Evolutionary conservation across 139 green algal species (phyloP).

Genomic region (Coelastrella sp.): DNA sequence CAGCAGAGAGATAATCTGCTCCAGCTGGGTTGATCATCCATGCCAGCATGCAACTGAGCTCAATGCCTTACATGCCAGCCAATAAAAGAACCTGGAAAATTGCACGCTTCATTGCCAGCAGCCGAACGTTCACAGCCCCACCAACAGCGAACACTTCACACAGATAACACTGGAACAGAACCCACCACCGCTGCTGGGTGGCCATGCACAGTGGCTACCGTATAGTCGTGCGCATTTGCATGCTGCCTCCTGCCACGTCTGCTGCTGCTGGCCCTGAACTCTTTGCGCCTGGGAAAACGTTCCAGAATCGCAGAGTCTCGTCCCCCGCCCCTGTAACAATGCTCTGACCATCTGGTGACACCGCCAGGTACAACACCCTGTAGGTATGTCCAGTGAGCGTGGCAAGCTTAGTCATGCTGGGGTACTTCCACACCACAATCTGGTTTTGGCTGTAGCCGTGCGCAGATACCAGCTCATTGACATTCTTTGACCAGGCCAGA

Average conservation of each 20-base stretch:
- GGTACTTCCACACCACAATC: constrained; percentile 95
- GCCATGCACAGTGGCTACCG: background rate
- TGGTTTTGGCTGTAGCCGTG: constrained; percentile 99
- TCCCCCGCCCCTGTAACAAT: constrained; percentile 70
- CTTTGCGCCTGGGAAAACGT: constrained; percentile 76
- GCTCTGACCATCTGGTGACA: constrained; percentile 93
- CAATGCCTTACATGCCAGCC: no score
- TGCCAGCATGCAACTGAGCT: no score
- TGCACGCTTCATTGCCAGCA: no score
- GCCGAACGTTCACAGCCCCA: no score
- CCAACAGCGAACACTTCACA: background rate
- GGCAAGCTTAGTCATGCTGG: constrained; percentile 85
- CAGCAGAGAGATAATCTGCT: no score
- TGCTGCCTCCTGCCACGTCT: constrained; percentile 7
- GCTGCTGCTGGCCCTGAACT: background rate
- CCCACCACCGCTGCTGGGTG: background rate
- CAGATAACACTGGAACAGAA: background rate
- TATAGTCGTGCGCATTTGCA: constrained; percentile 30
- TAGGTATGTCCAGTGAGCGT: constrained; percentile 95
- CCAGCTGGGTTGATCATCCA: no score
- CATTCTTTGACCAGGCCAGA: constrained; percentile 95
- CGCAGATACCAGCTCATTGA: constrained; percentile 96
- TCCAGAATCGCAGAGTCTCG: constrained; percentile 98
- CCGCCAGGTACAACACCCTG: constrained; percentile 94
- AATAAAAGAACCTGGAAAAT: no score